Evolutionary conservation across 2,329 filamentous ascomycete species (phyloP), one percentile per base, ranked within the genome.

Genomic region (Tolypocladium tundrense): DNA sequence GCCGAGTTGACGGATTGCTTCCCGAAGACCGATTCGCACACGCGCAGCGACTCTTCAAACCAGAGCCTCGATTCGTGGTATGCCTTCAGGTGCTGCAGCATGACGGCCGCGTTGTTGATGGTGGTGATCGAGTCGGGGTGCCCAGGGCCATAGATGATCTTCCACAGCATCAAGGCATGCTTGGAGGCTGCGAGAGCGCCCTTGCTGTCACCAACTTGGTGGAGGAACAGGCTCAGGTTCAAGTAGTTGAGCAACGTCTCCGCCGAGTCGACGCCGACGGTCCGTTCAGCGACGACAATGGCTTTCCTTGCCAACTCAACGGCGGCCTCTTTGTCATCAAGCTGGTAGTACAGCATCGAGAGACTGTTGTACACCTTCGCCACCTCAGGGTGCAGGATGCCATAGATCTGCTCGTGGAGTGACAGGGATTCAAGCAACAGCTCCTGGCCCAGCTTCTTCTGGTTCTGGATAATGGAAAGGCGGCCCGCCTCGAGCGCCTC

Each of bases 121-220:
- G 94, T 97, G 10, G 95, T 99, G 74, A 99, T 97, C 10, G 91
- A 96, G 75, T 99, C 94, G 3, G 94, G 94, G 74, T 99, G 94
- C 67, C 91, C 88, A 37, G 88, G 79, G 39, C 94, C 94, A 70
- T 97, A 99, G 67, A 97, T 93, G 66, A 97, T 84, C 79, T 96
- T 97, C 93, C 93, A 97, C 61, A 99, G 80, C 70, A 94, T 87
- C 64, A 99, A 83, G 8, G 94, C 94, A 71, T 99, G 94, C 71
- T 90, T 90, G 63, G 95, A 88, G 70, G 96, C 97, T 14, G 84
- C 81, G 57, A 99, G 79, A n/a, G 93, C 94, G 59, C 84, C 82
- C 74, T 87, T 88, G 69, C 92, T 97, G 71, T 97, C 93, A 63
- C 92, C 92, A 54, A 86, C 88, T 60, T 91, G 91, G 73, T 99